Base-by-base conservation (phyloP, 305 asterid genomes). In the Coffea humblotiana region DNA sequence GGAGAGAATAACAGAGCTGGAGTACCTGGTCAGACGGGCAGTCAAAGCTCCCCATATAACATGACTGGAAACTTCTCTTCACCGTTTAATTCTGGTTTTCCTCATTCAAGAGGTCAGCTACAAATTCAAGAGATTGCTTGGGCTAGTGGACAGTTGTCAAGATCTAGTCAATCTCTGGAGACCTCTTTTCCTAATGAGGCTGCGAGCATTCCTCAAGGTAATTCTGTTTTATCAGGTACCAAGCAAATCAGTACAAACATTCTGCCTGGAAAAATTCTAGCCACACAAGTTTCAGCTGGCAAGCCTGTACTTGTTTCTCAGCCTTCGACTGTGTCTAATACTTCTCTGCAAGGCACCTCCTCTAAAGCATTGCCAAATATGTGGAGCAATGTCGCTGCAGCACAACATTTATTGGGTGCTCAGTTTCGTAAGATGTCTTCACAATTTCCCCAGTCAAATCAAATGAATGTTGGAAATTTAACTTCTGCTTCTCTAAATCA, bases 301-400 rank as follows among this genome's bases (percentile, higher is more conserved):
- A 87, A 85, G 63, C 66, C 68, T 58, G 68, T 84, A 21, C 81
- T 80, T 60, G 79, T 73, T 73, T 82, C 90, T 79, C 89, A 82
- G 79, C 87, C 83, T 27, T 79, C 81, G 49, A 80, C 83, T 60
- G 70, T 56, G 51, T 73, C 88, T 74, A 87, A 85, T 78, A 82
- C 76, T 64, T 82, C 91, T 84, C 88, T 52, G 51, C 89, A 81
- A 35, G 92, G 85, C 48, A 74, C 82, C 82, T 85, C 88, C 19
- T 61, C 87, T 63, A 81, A 80, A 77, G 79, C 76, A 60, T 81
- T 87, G 77, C 85, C 83, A 29, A 82, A 82, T 76, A 77, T 77
- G 87, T 85, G 89, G 90, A 81, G 86, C 78, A 89, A 76, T 85
- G 85, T 83, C 84, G 87, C 90, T 75, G 83, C 87, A 77, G 89